Percentiles rank a stretch among this genome's conserved stretches.
Conservation (phyloP, 2,329 filamentous ascomycete genomes). For the Metarhizium album region DNA sequence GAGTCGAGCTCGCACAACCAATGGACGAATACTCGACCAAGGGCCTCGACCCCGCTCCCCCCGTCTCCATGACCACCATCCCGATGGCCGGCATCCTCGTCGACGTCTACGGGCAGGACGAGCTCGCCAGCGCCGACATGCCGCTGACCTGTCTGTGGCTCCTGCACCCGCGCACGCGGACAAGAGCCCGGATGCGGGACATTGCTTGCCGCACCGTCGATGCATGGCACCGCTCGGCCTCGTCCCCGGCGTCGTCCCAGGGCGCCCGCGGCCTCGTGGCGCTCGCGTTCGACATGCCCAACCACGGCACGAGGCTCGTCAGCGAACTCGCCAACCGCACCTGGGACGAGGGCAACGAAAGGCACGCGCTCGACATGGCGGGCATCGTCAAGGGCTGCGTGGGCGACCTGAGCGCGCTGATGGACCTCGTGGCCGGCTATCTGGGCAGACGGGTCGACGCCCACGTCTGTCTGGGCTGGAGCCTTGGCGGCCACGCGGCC, state of each 20-base stretch:
- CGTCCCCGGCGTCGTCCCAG: neutral
- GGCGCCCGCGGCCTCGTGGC: conserved; percentile 68
- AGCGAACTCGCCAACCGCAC: conserved; percentile 59
- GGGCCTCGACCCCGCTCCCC: conserved; percentile 28
- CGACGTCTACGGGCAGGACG: conserved; percentile 70
- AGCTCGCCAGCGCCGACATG: conserved; percentile 43
- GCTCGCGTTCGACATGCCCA: conserved; percentile 82
- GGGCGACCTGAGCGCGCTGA: conserved; percentile 61
- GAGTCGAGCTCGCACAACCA: neutral
- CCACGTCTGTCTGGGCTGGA: conserved; percentile 72
- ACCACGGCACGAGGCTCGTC: conserved; percentile 70
- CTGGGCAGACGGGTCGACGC: conserved; percentile 42
- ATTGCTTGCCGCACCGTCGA: conserved; percentile 58
- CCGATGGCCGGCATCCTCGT: conserved; percentile 69
- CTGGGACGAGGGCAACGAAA: conserved; percentile 69
- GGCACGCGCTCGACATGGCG: conserved; percentile 90
- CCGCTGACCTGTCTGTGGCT: conserved; percentile 79
- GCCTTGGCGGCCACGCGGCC: conserved; percentile 74
- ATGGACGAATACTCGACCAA: conserved; percentile 20
- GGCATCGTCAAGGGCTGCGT: conserved; percentile 62
- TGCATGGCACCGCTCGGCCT: conserved; percentile 48
- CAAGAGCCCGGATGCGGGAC: conserved; percentile 62
- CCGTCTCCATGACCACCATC: conserved; percentile 53
- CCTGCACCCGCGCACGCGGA: conserved; percentile 66
- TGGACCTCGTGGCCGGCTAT: conserved; percentile 70